Base-by-base conservation (phyloP, 129 eudicot genomes). In the Escallonia rubra region DNA sequence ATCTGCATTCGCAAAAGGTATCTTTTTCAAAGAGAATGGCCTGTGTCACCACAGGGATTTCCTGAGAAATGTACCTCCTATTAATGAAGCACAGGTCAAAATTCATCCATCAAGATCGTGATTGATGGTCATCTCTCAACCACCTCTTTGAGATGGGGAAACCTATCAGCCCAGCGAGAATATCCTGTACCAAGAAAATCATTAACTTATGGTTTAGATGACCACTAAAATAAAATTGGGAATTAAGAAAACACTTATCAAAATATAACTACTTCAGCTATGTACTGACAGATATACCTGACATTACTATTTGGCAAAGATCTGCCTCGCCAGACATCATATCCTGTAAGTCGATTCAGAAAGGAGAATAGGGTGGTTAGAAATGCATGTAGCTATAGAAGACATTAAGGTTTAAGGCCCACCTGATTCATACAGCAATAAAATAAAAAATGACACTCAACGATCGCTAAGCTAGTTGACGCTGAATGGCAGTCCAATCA, bases 131-230 rank as follows among this genome's bases (percentile, higher is more conserved):
- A 74, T 69, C 78, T 70, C 78, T 74, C 95, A 71, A 92, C 81
- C 4, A 82, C 79, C 55, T 75, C 72, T 72, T 78, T 86, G 42
- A 92, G 43, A 43, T 3, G 60, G 43, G 96, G 98, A 78, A 79
- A 88, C 66, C 86, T 75, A 70, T 81, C 81, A 16, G 77, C 83
- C 98, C 98, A 92, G 45, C 91, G 83, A 3, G 83, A 83, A 70
- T 85, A 92, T 55, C 91, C 97, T 85, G 74, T 74, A 72, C 44
- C 68, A 43, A 16, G 40, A 71, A 66, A 47, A 48, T 41, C 10
- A 13, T 23, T 23, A 23, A 23, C 34, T 1, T 23, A 23, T 0
- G 34, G 34, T 23, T 0, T 23, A 23, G 34, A 23, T 23, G 34
- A 23, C 34, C 34, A 23, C 34, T 23, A 23, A 11, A 64, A n/a